phyloP scores from a whole-genome alignment of 2,329 filamentous ascomycete species.

The Apiospora kogelbergensis region DNA sequence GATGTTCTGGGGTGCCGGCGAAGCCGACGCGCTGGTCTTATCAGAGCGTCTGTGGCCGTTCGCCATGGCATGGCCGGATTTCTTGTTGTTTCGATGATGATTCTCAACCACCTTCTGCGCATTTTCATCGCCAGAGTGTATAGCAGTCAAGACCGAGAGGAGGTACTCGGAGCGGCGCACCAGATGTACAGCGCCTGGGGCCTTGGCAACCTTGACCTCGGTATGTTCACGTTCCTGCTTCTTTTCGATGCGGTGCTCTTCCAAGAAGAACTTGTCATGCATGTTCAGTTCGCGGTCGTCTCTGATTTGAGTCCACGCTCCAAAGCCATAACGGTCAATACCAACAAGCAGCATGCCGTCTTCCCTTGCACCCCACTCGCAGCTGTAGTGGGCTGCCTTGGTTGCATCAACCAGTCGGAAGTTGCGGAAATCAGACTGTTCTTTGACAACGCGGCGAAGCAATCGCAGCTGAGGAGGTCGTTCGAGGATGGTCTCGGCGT shows the following conservation, averaged over 20 bases:
- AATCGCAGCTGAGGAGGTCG: slow-evolving; percentile 86
- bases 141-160: slow-evolving; percentile 85
- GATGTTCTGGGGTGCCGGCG: slow-evolving; percentile 60
- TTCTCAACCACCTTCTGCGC: slow-evolving; percentile 84
- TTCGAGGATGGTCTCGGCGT: slow-evolving; percentile 92
- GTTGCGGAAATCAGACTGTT: slow-evolving; percentile 66
- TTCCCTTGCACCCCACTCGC: slow-evolving; percentile 87
- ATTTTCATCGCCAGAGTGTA: slow-evolving; percentile 74
- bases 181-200: slow-evolving; percentile 94
- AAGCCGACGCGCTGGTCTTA: slow-evolving; percentile 62
- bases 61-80: slow-evolving; percentile 50
- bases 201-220: slow-evolving; percentile 80
- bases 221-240: slow-evolving; percentile 86
- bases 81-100: slow-evolving; percentile 93
- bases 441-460: slow-evolving; percentile 71
- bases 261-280: slow-evolving; percentile 88
- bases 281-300: slow-evolving; percentile 87
- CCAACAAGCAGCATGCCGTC: slow-evolving; percentile 97
- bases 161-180: slow-evolving; percentile 94
- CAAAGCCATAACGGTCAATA: slow-evolving; percentile 90
- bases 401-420: slow-evolving; percentile 91
- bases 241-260: slow-evolving; percentile 97
- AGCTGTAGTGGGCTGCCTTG: slow-evolving; percentile 88
- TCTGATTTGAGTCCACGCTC: slow-evolving; percentile 91
- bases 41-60: slow-evolving; percentile 63